phyloP scores from a whole-genome alignment of 2,329 filamentous ascomycete species.

The Stemphylium beticola region DNA sequence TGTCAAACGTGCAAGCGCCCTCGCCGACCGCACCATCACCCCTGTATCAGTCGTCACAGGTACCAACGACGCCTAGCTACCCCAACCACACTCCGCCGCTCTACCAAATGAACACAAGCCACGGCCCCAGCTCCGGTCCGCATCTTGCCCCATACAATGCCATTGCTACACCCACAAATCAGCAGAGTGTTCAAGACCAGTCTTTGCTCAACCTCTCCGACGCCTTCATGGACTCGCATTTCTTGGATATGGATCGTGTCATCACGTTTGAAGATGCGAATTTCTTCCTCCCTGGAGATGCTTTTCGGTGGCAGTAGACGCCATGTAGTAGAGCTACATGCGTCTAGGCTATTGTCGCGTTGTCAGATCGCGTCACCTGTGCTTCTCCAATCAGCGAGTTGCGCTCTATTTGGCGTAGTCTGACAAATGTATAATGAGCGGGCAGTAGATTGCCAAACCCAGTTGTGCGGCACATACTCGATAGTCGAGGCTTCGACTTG shows the following conservation, averaged over 20 bases:
- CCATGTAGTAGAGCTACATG: no score
- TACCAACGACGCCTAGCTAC: neutral
- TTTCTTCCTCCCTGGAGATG: conserved; percentile 41
- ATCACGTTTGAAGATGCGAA: conserved; percentile 47
- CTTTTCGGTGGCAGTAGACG: conserved; percentile 31
- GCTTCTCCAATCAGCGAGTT: no score
- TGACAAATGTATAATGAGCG: no score
- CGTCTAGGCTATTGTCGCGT: no score
- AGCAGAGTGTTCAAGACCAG: conserved; percentile 35
- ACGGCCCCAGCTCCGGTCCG: neutral
- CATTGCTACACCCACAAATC: conserved; percentile 4
- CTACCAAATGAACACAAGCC: conserved; percentile 6
- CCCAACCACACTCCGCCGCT: conserved; percentile 1
- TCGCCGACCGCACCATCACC: conserved; percentile 4
- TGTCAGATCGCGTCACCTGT: no score
- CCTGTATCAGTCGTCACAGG: conserved; percentile 3
- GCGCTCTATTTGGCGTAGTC: no score
- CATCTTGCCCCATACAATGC: conserved; percentile 3
- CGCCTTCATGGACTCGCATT: conserved; percentile 43
- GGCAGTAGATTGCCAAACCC: no score
- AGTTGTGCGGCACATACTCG: no score
- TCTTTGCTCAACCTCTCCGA: conserved; percentile 39
- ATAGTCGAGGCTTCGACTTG: no score
- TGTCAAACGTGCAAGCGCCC: neutral
- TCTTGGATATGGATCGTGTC: conserved; percentile 43